A percentile compares a stretch with the other conserved stretches of the same genome.
phyloP scores from a whole-genome alignment of 352 stramenopile genomes.

The Pythium chondricola region DNA sequence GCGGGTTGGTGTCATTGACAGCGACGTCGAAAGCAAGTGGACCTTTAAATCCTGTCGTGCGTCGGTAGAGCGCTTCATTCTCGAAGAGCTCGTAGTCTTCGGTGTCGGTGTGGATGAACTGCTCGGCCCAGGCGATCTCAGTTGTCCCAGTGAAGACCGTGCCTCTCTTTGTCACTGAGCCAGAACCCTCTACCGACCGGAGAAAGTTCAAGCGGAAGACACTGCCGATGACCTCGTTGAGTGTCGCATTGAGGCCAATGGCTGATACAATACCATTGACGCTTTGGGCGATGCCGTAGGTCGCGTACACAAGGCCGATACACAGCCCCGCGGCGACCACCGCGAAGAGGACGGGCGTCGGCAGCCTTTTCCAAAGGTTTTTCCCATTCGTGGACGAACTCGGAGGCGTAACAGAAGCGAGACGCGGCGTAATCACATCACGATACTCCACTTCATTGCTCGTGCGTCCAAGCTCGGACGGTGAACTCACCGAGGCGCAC shows the following conservation, averaged over 20 bases:
- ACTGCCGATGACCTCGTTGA: slow-evolving; percentile 15
- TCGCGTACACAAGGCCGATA: not conserved
- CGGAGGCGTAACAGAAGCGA: too few relatives aligned
- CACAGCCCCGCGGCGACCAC: not conserved
- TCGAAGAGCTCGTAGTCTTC: slow-evolving; percentile 38
- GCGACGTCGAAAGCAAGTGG: slow-evolving; percentile 34
- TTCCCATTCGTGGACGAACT: too few relatives aligned
- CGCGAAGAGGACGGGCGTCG: not conserved
- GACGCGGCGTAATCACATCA: too few relatives aligned
- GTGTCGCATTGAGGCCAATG: slow-evolving; percentile 10
- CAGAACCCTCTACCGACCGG: too few relatives aligned
- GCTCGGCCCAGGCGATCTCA: not conserved
- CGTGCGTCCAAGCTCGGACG: too few relatives aligned
- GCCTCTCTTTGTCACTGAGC: not conserved
- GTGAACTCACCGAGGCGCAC: too few relatives aligned
- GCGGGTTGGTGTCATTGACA: slow-evolving; percentile 23
- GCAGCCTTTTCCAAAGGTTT: too few relatives aligned
- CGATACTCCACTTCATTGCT: too few relatives aligned
- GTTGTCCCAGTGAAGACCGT: not conserved
- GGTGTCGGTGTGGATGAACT: slow-evolving; percentile 25
- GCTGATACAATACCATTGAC: not conserved
- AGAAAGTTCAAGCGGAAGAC: not conserved
- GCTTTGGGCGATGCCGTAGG: not conserved
- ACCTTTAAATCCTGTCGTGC: slow-evolving; percentile 36
- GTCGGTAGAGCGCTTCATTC: slow-evolving; percentile 32